These are phyloP conservation scores for Brassica cretica DNA, from an alignment of 345 rosid genomes.

Conservation along the genomic window DNA sequence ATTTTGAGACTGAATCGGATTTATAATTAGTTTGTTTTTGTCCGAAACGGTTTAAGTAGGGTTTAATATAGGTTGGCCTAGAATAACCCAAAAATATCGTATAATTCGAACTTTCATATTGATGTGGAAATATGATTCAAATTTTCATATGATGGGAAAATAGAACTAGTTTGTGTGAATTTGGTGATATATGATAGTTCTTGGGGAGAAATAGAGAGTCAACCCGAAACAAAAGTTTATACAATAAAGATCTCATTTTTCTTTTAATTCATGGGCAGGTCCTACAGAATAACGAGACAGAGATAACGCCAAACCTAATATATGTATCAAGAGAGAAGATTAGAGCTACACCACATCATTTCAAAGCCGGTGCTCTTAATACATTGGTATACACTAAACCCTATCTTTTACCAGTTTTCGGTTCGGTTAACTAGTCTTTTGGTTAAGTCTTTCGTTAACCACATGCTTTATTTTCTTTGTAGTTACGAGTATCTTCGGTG, in stretches of 20 bases:
- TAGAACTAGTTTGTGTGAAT: too few relatives aligned
- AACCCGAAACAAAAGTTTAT: not conserved
- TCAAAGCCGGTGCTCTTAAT: constrained; percentile 89
- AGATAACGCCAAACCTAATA: constrained; percentile 61
- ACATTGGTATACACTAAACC: constrained; percentile 38
- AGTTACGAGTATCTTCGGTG: constrained; percentile 73
- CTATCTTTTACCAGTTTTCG: not conserved
- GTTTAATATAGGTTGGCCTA: too few relatives aligned
- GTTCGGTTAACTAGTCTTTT: not conserved
- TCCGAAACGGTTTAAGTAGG: too few relatives aligned
- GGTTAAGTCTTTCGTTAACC: not conserved
- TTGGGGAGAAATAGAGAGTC: too few relatives aligned
- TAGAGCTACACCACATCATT: constrained; percentile 53
- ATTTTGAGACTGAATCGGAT: too few relatives aligned
- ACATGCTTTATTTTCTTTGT: not conserved
- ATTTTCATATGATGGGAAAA: too few relatives aligned
- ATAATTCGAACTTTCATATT: too few relatives aligned
- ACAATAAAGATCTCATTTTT: not conserved
- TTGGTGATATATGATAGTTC: too few relatives aligned
- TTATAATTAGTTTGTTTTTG: too few relatives aligned
- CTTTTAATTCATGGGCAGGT: constrained; percentile 39
- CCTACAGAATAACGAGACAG: constrained; percentile 43
- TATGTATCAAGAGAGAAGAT: constrained; percentile 70
- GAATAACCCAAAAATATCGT: too few relatives aligned
- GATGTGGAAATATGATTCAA: too few relatives aligned